Percentiles rank a stretch among this genome's conserved stretches.
Evolutionary conservation across 371 early-diverging fungal genomes (phyloP).

Genomic region (Mucor racemosus): DNA sequence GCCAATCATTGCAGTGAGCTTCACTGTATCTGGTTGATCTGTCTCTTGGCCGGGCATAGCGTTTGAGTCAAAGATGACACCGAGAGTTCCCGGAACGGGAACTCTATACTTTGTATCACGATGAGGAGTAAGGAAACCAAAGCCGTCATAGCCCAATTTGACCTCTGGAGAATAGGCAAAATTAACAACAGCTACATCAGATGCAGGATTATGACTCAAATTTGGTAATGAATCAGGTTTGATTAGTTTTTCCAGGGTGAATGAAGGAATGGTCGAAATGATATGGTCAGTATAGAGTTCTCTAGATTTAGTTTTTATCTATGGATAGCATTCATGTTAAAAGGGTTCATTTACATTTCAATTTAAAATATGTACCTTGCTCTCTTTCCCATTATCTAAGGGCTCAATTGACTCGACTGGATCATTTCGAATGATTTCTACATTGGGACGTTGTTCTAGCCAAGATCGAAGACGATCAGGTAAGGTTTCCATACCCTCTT

Average conservation of each 20-base stretch:
- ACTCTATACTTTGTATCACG: conserved; percentile 45
- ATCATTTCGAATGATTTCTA: conserved; percentile 54
- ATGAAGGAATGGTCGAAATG: conserved; percentile 74
- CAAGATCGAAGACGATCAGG: conserved; percentile 58
- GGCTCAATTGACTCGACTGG: conserved; percentile 44
- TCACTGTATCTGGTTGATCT: conserved; percentile 29
- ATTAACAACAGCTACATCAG: conserved; percentile 89
- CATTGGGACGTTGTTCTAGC: conserved; percentile 54
- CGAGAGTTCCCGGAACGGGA: conserved; percentile 68
- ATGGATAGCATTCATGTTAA: neutral
- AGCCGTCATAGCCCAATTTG: conserved; percentile 70
- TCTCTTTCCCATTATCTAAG: conserved; percentile 31
- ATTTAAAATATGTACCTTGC: conserved; percentile 31
- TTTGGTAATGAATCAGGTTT: conserved; percentile 33
- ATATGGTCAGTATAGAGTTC: conserved; percentile 35
- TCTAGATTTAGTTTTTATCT: conserved; percentile 22
- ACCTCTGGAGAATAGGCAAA: conserved; percentile 63
- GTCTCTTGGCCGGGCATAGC: conserved; percentile 73
- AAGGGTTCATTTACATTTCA: neutral
- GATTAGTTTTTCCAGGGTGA: conserved; percentile 43
- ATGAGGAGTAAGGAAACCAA: conserved; percentile 89
- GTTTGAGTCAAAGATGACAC: conserved; percentile 91
- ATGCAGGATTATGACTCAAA: conserved; percentile 65
- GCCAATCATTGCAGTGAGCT: conserved; percentile 93
- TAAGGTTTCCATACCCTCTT: conserved; percentile 78